Base-by-base conservation (phyloP, 2,329 filamentous ascomycete genomes). In the Aureobasidium pullulans region DNA sequence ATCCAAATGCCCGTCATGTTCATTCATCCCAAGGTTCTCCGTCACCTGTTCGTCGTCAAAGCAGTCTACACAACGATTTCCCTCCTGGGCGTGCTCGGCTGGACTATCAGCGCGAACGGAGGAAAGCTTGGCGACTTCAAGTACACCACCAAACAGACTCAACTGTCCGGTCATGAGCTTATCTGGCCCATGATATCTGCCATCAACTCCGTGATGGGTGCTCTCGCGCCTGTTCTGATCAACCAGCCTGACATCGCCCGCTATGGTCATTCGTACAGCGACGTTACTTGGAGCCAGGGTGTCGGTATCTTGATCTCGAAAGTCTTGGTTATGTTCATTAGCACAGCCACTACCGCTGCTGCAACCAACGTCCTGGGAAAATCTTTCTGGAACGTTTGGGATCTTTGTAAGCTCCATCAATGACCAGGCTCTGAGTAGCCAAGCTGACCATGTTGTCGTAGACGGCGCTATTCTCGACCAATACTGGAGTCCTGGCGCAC, bases 151-250 rank as follows among this genome's bases (percentile, higher is more conserved):
- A 56, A 43, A 44, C 37, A 52, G 48, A 52, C 48, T 16, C 48
- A 52, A 15, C 23, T 52, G 48, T 52, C 48, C 3, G 48, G 48
- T 11, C 48, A 52, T 31, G 48, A 52, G 10, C 36, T 52, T 2
- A 29, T 52, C 48, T 52, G 48, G 48, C 48, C 48, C n/a, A 52
- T 52, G 48, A 52, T 52, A 34, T 52, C 48, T 40, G 48, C 48
- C 23, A 52, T 52, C 48, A 52, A 52, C 36, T 52, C 48, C 31
- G 48, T 52, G 7, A 52, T 52, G 48, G 48, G 48, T 19, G 48
- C 48, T 39, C 48, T 52, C 8, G 48, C 48, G 3, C 48, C 48
- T 40, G 48, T 52, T 10, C 23, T 52, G 36, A 52, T 52, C 48
- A 52, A 52, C 19, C 48, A 52, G 36, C 48, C 48, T 7, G 48